These are phyloP conservation scores for Xylogone sp. DNA, from an alignment of 2,329 filamentous ascomycete genomes.

Conservation along the genomic window DNA sequence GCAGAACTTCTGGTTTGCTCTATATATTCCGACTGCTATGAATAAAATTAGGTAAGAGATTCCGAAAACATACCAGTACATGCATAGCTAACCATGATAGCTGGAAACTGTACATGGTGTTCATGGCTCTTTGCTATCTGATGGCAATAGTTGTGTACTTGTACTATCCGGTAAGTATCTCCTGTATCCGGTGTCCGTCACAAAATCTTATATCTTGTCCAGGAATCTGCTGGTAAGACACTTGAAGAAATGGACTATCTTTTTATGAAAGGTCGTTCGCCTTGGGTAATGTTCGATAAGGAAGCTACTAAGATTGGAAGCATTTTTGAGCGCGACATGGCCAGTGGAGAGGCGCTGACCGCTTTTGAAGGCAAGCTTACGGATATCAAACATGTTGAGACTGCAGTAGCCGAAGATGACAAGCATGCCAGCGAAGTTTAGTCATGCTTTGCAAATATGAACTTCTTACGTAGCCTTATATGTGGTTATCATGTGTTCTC, in stretches of 20 bases:
- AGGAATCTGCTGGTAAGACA: constrained; percentile 21
- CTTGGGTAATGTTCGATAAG: constrained; percentile 17
- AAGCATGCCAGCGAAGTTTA: background rate
- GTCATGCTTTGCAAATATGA: too few relatives aligned
- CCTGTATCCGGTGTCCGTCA: background rate
- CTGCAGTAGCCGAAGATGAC: background rate
- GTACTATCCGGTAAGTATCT: constrained; percentile 19
- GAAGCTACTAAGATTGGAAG: constrained; percentile 18
- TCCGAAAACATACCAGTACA: constrained; percentile 11
- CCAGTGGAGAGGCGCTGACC: constrained; percentile 31
- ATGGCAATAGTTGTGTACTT: constrained; percentile 21
- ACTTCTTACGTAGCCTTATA: too few relatives aligned
- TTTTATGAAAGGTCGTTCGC: constrained; percentile 14
- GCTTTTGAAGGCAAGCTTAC: constrained; percentile 7
- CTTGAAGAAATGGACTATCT: constrained; percentile 22
- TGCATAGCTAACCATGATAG: background rate
- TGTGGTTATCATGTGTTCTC: too few relatives aligned
- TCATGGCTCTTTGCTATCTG: constrained; percentile 19
- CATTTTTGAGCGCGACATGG: constrained; percentile 17
- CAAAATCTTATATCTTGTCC: background rate
- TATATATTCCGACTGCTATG: constrained; percentile 24
- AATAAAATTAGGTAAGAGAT: constrained; percentile 14
- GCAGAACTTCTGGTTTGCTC: constrained; percentile 23
- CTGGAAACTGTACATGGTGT: constrained; percentile 22
- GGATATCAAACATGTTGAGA: constrained; percentile 14